Evolutionary conservation across 2,329 filamentous ascomycete species (phyloP).

Genomic region (Karstenula rhodostoma): DNA sequence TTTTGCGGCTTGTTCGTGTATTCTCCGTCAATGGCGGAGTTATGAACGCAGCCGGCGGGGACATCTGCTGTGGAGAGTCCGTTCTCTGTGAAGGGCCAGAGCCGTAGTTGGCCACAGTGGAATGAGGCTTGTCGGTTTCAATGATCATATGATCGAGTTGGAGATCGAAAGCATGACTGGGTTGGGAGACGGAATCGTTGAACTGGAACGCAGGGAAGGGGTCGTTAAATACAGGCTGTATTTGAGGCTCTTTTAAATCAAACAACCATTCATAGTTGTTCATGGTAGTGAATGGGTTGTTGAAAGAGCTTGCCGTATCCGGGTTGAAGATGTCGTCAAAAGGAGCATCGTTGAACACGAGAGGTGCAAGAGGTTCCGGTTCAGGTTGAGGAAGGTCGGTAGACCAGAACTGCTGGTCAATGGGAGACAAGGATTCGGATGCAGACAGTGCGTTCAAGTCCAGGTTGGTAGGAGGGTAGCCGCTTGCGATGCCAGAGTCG

Average conservation of each 20-base stretch:
- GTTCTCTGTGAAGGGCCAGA: constrained; percentile 33
- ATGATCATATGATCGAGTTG: constrained; percentile 35
- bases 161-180: constrained; percentile 33
- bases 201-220: constrained; percentile 33
- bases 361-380: constrained; percentile 30
- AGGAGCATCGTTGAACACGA: constrained; percentile 43
- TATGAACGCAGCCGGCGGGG: constrained; percentile 24
- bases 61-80: constrained; percentile 32
- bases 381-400: constrained; percentile 40
- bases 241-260: constrained; percentile 18
- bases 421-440: constrained; percentile 33
- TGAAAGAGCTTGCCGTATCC: constrained; percentile 70
- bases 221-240: constrained; percentile 31
- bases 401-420: constrained; percentile 45
- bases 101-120: constrained; percentile 31
- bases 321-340: constrained; percentile 66
- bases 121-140: constrained; percentile 24
- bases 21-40: constrained; percentile 31
- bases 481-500: constrained; percentile 35
- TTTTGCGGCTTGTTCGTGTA: constrained; percentile 5
- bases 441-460: constrained; percentile 28
- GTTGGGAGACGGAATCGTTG: constrained; percentile 26
- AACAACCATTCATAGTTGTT: constrained; percentile 64
- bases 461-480: constrained; percentile 29
- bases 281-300: constrained; percentile 70